phyloP scores from a whole-genome alignment of 441 rosid species.

The Euphorbia neoarborescens region DNA sequence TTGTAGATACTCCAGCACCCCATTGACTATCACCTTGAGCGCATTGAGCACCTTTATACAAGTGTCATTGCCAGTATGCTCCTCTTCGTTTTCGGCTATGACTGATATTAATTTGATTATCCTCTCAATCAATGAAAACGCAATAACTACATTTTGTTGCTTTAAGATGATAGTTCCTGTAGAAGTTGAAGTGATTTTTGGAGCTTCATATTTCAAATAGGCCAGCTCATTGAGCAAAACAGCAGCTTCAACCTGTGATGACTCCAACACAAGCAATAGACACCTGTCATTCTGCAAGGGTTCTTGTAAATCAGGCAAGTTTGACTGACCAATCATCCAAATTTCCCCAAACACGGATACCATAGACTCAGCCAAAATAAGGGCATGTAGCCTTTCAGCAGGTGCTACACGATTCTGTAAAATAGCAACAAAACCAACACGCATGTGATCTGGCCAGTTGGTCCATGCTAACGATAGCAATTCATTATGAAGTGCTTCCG shows the following conservation, averaged over 20 bases:
- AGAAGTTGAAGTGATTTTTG: conserved; percentile 41
- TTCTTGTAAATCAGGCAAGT: conserved; percentile 43
- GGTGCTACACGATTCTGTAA: conserved; percentile 86
- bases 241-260: conserved; percentile 80
- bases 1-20: too few relatives aligned
- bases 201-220: conserved; percentile 76
- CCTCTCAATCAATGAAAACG: conserved; percentile 75
- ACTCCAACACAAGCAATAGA: conserved; percentile 72
- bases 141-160: conserved; percentile 53
- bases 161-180: conserved; percentile 43
- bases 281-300: conserved; percentile 63
- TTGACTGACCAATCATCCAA: conserved; percentile 60
- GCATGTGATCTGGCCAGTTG: conserved; percentile 56
- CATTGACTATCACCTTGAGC: too few relatives aligned
- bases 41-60: too few relatives aligned
- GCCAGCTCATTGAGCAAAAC: conserved; percentile 80
- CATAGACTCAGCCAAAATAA: conserved; percentile 67
- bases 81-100: conserved; percentile 48
- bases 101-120: conserved; percentile 57
- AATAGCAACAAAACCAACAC: conserved; percentile 60
- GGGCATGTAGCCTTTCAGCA: conserved; percentile 68
- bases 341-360: conserved; percentile 51
- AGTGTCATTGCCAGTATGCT: too few relatives aligned
- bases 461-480: conserved; percentile 38
- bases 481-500: conserved; percentile 49